Conservation (phyloP, 1,139 yeast genomes). For the Blastobotrys raffinosifermentans region DNA sequence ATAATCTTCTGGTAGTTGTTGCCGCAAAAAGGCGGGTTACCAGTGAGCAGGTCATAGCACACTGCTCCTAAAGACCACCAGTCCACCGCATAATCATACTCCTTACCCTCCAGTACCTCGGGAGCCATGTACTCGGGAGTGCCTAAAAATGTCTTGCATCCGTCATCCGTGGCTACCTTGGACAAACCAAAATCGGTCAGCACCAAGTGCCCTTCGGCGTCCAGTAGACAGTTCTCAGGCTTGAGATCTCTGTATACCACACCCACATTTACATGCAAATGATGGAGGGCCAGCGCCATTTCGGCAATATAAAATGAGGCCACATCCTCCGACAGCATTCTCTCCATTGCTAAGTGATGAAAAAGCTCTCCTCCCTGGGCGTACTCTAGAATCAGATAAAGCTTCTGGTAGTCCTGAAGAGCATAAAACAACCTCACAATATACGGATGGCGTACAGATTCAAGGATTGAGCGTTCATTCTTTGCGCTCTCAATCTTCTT, state of each 20-base stretch:
- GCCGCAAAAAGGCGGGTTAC: slow-evolving; percentile 93
- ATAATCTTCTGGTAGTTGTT: slow-evolving; percentile 74
- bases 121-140: slow-evolving; percentile 98
- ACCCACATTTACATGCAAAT: slow-evolving; percentile 73
- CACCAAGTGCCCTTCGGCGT: slow-evolving; percentile 71
- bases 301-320: slow-evolving; percentile 85
- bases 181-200: slow-evolving; percentile 90
- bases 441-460: slow-evolving; percentile 73
- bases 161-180: slow-evolving; percentile 55
- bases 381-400: slow-evolving; percentile 76
- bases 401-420: slow-evolving; percentile 75
- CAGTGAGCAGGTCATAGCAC: slow-evolving; percentile 78
- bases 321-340: slow-evolving; percentile 74
- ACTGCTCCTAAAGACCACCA: slow-evolving; percentile 98
- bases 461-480: slow-evolving; percentile 65
- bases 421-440: slow-evolving; percentile 87
- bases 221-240: slow-evolving; percentile 88
- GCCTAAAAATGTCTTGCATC: slow-evolving; percentile 75
- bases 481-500: slow-evolving; percentile 55
- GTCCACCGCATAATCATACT: slow-evolving; percentile 84
- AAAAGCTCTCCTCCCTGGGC: slow-evolving; percentile 93
- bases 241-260: slow-evolving; percentile 88
- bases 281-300: slow-evolving; percentile 73
- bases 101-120: slow-evolving; percentile 76
- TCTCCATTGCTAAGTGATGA: slow-evolving; percentile 75